A percentile compares a stretch with the other conserved stretches of the same genome.
Conservation (phyloP, 176 grass and related monocot genomes). For the Miscanthus lutarioriparius region DNA sequence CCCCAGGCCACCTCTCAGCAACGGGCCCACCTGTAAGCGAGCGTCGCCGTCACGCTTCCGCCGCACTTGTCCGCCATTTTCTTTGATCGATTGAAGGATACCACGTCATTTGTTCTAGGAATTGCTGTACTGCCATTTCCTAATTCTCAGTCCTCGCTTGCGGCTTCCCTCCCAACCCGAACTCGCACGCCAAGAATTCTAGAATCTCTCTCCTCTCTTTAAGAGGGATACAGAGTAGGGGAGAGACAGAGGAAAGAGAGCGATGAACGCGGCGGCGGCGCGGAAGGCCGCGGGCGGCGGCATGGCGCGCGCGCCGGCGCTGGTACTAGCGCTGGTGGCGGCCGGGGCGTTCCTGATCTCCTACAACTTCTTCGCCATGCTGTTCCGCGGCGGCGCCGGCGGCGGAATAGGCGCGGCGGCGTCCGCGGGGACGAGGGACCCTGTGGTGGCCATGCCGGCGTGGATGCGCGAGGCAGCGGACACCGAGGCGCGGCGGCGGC, state of each 20-base stretch:
- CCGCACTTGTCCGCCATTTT: background rate
- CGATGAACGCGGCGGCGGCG: slow-evolving; percentile 43
- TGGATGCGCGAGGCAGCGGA: slow-evolving; percentile 27
- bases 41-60: background rate
- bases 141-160: slow-evolving; percentile 1
- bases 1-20: rapidly evolving
- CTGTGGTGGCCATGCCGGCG: slow-evolving; percentile 51
- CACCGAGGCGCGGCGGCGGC: slow-evolving; percentile 22
- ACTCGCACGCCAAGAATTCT: slow-evolving; percentile 30
- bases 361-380: slow-evolving; percentile 51
- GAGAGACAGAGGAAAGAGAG: background rate
- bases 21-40: background rate
- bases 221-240: background rate
- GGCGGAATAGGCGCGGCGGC: background rate
- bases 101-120: background rate
- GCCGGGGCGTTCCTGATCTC: slow-evolving; percentile 60
- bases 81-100: background rate
- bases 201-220: background rate
- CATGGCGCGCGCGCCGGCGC: background rate
- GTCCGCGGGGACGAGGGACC: slow-evolving; percentile 17
- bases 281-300: slow-evolving; percentile 24
- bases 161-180: slow-evolving; percentile 18
- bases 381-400: slow-evolving; percentile 16
- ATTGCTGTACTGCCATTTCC: background rate
- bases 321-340: slow-evolving; percentile 39